phyloP scores from a whole-genome alignment of 169 alveolate genomes.

The Eimeria tenella region DNA sequence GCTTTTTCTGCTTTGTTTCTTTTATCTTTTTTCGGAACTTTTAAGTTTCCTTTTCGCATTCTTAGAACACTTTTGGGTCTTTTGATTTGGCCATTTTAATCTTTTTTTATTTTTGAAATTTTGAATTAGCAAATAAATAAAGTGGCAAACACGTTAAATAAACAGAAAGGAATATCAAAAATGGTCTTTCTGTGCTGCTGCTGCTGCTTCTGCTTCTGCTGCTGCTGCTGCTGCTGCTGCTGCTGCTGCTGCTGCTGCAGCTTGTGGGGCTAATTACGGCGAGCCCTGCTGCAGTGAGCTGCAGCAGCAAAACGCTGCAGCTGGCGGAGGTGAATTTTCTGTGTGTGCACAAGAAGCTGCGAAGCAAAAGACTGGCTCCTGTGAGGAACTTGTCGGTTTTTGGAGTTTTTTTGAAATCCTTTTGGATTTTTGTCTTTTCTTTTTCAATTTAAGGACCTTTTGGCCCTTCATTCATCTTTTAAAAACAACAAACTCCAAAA shows the following conservation, averaged over 20 bases:
- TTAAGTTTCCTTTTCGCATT: background rate
- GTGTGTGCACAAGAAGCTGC: slow-evolving; percentile 98
- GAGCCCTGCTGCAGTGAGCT: slow-evolving; percentile 68
- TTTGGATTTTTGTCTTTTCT: no score
- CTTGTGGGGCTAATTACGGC: slow-evolving; percentile 81
- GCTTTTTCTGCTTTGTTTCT: background rate
- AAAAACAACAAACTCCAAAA: no score
- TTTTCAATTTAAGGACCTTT: no score
- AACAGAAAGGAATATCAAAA: no score
- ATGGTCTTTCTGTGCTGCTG: no score
- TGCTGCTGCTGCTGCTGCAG: slow-evolving; percentile 32
- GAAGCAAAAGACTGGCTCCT: slow-evolving; percentile 97
- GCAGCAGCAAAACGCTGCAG: slow-evolving; percentile 80
- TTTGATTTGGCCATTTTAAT: no score
- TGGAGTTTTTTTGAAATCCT: no score
- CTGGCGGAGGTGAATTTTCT: slow-evolving; percentile 98
- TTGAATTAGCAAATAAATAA: no score
- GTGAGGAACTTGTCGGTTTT: slow-evolving; percentile 59
- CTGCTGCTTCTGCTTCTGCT: no score
- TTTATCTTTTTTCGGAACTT: background rate
- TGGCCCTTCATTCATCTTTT: background rate
- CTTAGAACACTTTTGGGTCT: background rate
- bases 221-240: no score
- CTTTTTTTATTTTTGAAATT: background rate
- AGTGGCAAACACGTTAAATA: no score